Base-by-base conservation (phyloP, 331 rosid genomes). In the Stylosanthes scabra region DNA sequence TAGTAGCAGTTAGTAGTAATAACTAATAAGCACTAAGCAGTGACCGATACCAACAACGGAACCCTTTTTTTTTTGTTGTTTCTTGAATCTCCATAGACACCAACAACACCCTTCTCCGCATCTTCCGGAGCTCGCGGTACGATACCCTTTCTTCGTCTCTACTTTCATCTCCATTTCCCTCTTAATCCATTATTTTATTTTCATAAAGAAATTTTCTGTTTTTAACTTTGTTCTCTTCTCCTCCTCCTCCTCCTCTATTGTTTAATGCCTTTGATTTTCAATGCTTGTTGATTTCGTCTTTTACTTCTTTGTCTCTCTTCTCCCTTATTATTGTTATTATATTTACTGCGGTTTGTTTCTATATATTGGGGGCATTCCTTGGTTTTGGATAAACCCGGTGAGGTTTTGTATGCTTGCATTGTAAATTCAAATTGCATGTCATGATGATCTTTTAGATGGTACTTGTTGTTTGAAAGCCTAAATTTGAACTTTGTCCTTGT, bases 231-330 rank as follows among this genome's bases (percentile, higher is more conserved):
- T 70, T 80, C 41, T 29, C 65, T 44, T 80, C 61, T 83, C 65
- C 81, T 82, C 83, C 79, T 81, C 80, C 25, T 84, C 77, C 9
- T 66, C 79, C 72, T 79, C 66, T 73, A 79, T 70, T 78, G 78
- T 47, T 52, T 75, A 8, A 28, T 76, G 88, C 41, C 64, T 49
- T 31, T 31, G 37, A 31, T 31, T 80, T 77, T 83, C 72, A 77
- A 78, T 51, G 56, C 71, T 80, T 66, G 78, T 80, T 66, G 78
- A 65, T 79, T 81, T 81, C 78, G 78, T 84, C 64, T 68, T 75
- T 75, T 58, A 75, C 29, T 66, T 67, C 61, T 3, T 14, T 39
- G 37, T 31, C 37, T 61, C 16, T 49, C 54, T 42, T 70, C 42
- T 83, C 71, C 63, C 37, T 16, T 47, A 56, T 83, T 80, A 78